These are phyloP conservation scores for Alternaria solani DNA, from an alignment of 2,329 filamentous ascomycete species.

Conservation along the genomic window DNA sequence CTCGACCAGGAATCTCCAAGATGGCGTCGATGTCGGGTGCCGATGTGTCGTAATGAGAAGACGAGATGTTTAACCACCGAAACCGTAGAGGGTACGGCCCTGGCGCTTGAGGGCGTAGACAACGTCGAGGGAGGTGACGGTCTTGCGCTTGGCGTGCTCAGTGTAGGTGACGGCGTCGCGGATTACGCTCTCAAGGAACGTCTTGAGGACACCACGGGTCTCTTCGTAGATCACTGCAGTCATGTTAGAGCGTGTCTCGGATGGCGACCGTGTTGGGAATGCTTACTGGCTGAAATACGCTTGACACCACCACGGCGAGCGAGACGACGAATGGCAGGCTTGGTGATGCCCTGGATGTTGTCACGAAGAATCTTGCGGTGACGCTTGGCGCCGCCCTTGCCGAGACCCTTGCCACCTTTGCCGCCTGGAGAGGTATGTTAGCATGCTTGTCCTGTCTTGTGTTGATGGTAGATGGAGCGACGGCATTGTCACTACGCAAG, in stretches of 20 bases:
- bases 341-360: constrained; percentile 65
- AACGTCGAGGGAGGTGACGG: constrained; percentile 72
- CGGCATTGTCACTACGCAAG: constrained; percentile 25
- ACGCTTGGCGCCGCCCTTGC: constrained; percentile 64
- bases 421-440: constrained; percentile 55
- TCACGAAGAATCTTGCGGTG: constrained; percentile 64
- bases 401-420: constrained; percentile 64
- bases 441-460: constrained; percentile 34
- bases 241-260: constrained; percentile 33
- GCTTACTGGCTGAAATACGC: constrained; percentile 61
- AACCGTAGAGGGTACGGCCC: constrained; percentile 81
- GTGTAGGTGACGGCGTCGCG: constrained; percentile 81
- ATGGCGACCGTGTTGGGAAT: constrained; percentile 1
- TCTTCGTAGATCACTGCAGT: constrained; percentile 76
- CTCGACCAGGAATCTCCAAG: constrained; percentile 21
- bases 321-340: constrained; percentile 63
- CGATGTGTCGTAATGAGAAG: constrained; percentile 24
- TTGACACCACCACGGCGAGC: constrained; percentile 63
- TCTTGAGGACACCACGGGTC: constrained; percentile 79
- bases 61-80: constrained; percentile 74
- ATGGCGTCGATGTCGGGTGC: constrained; percentile 16
- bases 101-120: constrained; percentile 71
- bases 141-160: constrained; percentile 83
- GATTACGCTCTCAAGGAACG: constrained; percentile 79
- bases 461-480: constrained; percentile 16